Evolutionary conservation across 23 red algal species (phyloP), one percentile per base, ranked within the genome.

Genomic region (Pyropia yezoensis): DNA sequence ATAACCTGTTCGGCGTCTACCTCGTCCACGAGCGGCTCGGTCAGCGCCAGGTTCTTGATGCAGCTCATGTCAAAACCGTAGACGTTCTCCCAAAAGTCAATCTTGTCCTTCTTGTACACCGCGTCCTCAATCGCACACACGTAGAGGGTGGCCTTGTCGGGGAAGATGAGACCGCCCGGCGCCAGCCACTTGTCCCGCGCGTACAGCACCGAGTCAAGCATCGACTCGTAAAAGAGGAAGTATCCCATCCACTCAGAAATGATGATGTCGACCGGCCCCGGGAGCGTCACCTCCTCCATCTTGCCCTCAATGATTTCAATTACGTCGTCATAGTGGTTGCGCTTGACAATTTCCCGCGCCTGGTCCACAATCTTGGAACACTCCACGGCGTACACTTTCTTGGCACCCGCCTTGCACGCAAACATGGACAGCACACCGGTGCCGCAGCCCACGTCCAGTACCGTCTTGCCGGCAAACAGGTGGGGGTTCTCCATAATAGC

Each of bases 191-290:
- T 84, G 47, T 97, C 93, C 16, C 93, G 55, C 5, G 93, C 93
- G 73, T 70, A 97, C 19, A 97, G 65, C 33, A 97, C 85, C 14
- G 84, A 79, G 27, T 97, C 84, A 52, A 97, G 51, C 93, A 97
- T 97, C 18, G 84, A 90, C 77, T 97, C 93, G 57, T 97, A 97
- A 58, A 97, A 89, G 50, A 97, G 71, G 68, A 97, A 97, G 72
- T 97, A 97, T 0, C 93, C 93, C 93, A 97, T 97, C 93, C 93
- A 97, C 57, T 97, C 93, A 17, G 85, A 90, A 32, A 97, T 86
- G 59, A 97, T 97, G 63, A 97, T 87, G 56, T 97, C 93, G 14
- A 97, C 93, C 29, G 86, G 67, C 19, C 60, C 62, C 17, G 85
- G 71, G 8, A 97, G 67, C 68, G 87, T 29, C 59, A 91, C 78